Evolutionary conservation across 768 basidiomycete genomes (phyloP), one percentile per base, ranked within the genome.

Genomic region (Albatrellus ellisii): DNA sequence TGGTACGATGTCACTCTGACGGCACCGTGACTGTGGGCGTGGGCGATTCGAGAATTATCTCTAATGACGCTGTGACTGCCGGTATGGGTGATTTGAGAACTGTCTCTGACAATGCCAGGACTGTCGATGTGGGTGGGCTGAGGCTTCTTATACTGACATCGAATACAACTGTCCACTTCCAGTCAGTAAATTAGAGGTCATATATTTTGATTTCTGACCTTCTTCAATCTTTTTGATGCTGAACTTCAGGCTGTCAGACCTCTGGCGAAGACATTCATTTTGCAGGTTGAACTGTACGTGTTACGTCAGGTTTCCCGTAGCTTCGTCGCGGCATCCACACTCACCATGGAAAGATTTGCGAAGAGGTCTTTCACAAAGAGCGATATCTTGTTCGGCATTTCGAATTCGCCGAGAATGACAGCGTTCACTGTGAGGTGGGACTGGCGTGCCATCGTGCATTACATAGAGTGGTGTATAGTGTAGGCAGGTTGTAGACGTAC

Each of bases 221-320:
- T 88, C 86, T 62, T 88, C 85, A 14, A 89, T 80, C 53, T 85
- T 86, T 58, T 87, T 87, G 46, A 88, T 71, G 55, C 86, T 84
- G 49, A 87, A 88, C 53, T 88, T 87, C 22, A 87, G 62, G 47
- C 80, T 75, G 52, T 88, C 85, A 54, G 81, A 88, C 41, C 83
- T 63, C 46, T 81, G 70, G 5, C 85, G 75, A 11, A 88, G 60
- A 0, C 65, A 54, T 51, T 87, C 85, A 44, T 87, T 87, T 54
- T 87, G 87, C 14, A 88, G 62, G 52, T 87, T 88, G 10, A 88
- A 67, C 85, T 84, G 48, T 11, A 22, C 14, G 10, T 2, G 3
- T 26, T 8, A 24, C 15, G 21, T 21, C 4, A 37, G 22, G 18
- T 17, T 26, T 22, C 18, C 18, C 26, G 7, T 18, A 14, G 17